Conservation (phyloP, 2,329 filamentous ascomycete species). For the Nakataea oryzae region DNA sequence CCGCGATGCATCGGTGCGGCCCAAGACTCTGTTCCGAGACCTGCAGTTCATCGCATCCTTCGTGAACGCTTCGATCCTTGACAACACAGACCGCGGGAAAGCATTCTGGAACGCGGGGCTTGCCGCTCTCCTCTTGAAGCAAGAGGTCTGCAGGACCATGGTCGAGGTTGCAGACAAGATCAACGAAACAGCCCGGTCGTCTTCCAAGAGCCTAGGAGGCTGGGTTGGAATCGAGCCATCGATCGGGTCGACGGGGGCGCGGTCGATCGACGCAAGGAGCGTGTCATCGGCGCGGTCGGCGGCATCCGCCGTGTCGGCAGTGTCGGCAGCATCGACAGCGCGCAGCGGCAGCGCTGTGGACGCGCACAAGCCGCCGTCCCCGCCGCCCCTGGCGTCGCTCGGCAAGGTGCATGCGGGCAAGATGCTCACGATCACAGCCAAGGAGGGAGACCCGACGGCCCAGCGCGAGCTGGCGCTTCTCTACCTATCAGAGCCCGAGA, state of each 20-base stretch:
- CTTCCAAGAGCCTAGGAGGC: neutral
- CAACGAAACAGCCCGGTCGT: slow-evolving; percentile 19
- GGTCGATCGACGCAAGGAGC: slow-evolving; percentile 4
- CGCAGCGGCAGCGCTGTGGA: neutral
- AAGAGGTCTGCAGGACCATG: slow-evolving; percentile 74
- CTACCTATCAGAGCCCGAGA: slow-evolving; percentile 84
- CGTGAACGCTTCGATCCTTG: slow-evolving; percentile 48
- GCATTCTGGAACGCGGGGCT: slow-evolving; percentile 87
- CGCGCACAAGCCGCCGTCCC: slow-evolving; percentile 24
- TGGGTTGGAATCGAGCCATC: neutral
- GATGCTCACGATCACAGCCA: slow-evolving; percentile 89
- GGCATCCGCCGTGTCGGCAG: neutral
- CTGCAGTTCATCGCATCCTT: slow-evolving; percentile 65
- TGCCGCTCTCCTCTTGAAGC: slow-evolving; percentile 79
- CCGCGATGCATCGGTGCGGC: slow-evolving; percentile 57
- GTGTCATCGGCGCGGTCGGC: slow-evolving; percentile 8
- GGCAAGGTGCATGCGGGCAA: slow-evolving; percentile 59
- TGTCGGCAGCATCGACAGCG: slow-evolving; percentile 2
- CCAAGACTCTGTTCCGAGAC: slow-evolving; percentile 72
- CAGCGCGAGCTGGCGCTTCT: slow-evolving; percentile 90
- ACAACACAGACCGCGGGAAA: slow-evolving; percentile 55
- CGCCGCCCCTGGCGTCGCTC: slow-evolving; percentile 45
- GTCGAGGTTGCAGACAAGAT: slow-evolving; percentile 51
- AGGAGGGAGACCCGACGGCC: slow-evolving; percentile 79
- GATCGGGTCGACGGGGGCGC: neutral